These are phyloP conservation scores for Botrytis sinoallii DNA, from an alignment of 2,329 filamentous ascomycete species.

Conservation along the genomic window DNA sequence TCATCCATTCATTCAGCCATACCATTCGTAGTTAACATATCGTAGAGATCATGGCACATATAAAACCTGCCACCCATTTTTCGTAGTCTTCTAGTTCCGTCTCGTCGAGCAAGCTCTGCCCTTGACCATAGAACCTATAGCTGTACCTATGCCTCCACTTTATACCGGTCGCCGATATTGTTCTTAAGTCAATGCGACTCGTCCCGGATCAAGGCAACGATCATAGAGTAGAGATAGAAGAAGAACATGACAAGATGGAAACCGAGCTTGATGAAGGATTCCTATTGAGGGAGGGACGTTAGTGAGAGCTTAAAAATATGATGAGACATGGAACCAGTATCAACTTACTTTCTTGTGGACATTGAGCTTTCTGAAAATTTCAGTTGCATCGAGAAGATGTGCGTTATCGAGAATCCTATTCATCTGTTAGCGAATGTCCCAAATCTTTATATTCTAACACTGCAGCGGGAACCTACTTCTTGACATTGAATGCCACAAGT, in stretches of 20 bases:
- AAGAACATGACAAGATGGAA: conserved; percentile 99
- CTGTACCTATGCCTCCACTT: conserved; percentile 26
- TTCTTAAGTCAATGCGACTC: conserved; percentile 68
- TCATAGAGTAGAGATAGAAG: conserved; percentile 80
- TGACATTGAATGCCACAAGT: conserved; percentile 87
- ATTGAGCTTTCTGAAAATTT: conserved; percentile 99
- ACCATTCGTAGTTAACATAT: conserved; percentile 19
- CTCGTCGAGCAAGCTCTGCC: conserved; percentile 9
- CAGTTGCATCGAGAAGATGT: conserved; percentile 93
- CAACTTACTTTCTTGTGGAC: conserved; percentile 88
- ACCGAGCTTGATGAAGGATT: conserved; percentile 98
- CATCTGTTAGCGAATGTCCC: conserved; percentile 38
- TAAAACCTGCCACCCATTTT: conserved; percentile 18
- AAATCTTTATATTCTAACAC: neutral
- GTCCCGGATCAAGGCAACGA: conserved; percentile 76
- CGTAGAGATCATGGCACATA: conserved; percentile 20
- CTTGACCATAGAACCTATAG: neutral
- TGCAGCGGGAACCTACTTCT: conserved; percentile 70
- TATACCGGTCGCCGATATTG: conserved; percentile 30
- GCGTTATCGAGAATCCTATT: conserved; percentile 92
- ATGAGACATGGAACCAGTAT: neutral
- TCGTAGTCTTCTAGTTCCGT: neutral
- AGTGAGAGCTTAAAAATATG: neutral
- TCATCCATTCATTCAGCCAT: conserved; percentile 6
- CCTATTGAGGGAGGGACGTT: conserved; percentile 49